Evolutionary conservation across 495 filamentous ascomycete species (phyloP), one percentile per base, ranked within the genome.

Genomic region (Penicillium pancosmium): DNA sequence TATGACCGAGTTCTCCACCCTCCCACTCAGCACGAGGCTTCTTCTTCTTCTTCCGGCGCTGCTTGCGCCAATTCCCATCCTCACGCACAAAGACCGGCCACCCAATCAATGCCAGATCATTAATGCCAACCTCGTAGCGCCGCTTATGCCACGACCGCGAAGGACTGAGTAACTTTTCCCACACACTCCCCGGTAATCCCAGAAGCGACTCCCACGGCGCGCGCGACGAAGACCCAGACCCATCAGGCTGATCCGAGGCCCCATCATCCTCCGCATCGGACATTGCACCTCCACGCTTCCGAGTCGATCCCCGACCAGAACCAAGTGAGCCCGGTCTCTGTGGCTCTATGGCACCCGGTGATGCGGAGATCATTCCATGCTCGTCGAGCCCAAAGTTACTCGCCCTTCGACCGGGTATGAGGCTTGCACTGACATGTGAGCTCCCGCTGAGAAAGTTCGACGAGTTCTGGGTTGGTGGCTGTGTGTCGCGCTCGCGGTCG

Each of bases 61-160:
- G 82, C 78, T 92, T 96, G 71, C 84, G 85, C 94, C 94, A 98
- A 44, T 78, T 76, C 1, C 93, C 94, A 75, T 95, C 92, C 56
- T 91, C 87, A 5, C 88, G 84, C 41, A 94, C 87, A 69, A 93
- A 93, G 38, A 96, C 85, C 15, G 94, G 94, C 75, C 89, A 91
- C 3, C 93, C 90, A 8, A 97, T 80, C 67, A 94, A 96, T 46
- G 88, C 85, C 48, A 94, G 74, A 56, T 90, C 89, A 65, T 97
- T 92, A 5, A 98, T 78, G 4, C 87, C 88, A 50, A 97, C 78
- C 68, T 97, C 92, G 68, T 97, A 97, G 15, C 87, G 86, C 59
- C 84, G 84, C 76, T 94, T 93, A 68, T 96, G 90, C 75, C 87
- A 93, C n/a, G 86, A 84, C 50, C 83, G 77, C 52, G 85, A 83